phyloP scores from a whole-genome alignment of 2,329 filamentous ascomycete genomes.

The Neopestalotiopsis sp. region DNA sequence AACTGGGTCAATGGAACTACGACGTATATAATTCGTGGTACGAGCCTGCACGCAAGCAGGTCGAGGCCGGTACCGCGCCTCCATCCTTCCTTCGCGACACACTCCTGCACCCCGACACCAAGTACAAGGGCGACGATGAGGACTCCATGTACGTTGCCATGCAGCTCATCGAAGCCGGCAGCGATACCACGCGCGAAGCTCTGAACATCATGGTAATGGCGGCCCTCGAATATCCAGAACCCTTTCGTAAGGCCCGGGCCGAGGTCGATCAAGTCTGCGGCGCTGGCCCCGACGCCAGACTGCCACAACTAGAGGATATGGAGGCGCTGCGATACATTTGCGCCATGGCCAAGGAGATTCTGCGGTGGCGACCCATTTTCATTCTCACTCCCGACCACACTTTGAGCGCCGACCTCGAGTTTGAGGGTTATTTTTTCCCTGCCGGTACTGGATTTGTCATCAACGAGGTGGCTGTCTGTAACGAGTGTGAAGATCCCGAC shows the following conservation, averaged over 20 bases:
- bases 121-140: constrained; percentile 6
- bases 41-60: constrained; percentile 8
- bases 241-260: constrained; percentile 2
- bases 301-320: constrained; percentile 2
- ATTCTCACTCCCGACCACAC: constrained; percentile 2
- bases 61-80: constrained; percentile 7
- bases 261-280: constrained; percentile 9
- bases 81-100: constrained; percentile 11
- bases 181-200: constrained; percentile 10
- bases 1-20: constrained; percentile 6
- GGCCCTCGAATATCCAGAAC: not conserved
- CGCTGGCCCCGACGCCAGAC: not conserved
- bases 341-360: constrained; percentile 3
- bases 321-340: constrained; percentile 5
- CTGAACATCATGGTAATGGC: constrained; percentile 16
- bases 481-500: not conserved
- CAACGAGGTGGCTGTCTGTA: not conserved
- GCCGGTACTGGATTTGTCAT: not conserved
- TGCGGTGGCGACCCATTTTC: constrained; percentile 4
- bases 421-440: constrained; percentile 1
- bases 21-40: constrained; percentile 11
- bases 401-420: not conserved
- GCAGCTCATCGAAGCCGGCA: constrained; percentile 12
- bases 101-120: constrained; percentile 10
- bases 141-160: constrained; percentile 12